Conservation (phyloP, 2,329 filamentous ascomycete species). For the Nothophaeocryptopus gaeumannii region DNA sequence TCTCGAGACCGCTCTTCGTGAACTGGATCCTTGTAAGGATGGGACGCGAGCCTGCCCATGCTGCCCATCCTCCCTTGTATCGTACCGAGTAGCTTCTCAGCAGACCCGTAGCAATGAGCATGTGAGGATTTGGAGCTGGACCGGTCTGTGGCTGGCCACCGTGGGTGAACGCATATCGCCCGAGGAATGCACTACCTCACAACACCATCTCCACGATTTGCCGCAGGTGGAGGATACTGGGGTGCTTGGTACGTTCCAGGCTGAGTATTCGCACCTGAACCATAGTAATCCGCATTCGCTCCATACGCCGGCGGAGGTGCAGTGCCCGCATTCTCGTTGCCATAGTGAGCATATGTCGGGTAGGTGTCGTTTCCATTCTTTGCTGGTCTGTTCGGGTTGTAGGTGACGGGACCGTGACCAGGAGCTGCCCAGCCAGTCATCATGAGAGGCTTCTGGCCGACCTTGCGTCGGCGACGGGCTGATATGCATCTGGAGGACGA, state of each 20-base stretch:
- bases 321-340: not conserved
- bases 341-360: not conserved
- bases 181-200: not conserved
- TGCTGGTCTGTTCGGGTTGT: slow-evolving; percentile 7
- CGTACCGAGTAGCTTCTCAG: no score
- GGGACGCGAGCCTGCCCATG: no score
- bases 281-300: not conserved
- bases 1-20: no score
- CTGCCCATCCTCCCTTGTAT: no score
- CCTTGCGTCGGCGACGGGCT: slow-evolving; percentile 14
- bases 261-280: not conserved
- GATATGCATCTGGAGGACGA: slow-evolving; percentile 12
- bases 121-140: no score
- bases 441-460: slow-evolving; percentile 15
- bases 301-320: slow-evolving; percentile 4
- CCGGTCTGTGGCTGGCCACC: no score
- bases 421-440: slow-evolving; percentile 20
- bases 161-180: no score
- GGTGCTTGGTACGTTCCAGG: slow-evolving; percentile 16
- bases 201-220: slow-evolving; percentile 4
- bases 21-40: no score
- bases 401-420: slow-evolving; percentile 2
- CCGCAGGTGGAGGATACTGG: slow-evolving; percentile 13
- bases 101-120: no score
- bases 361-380: not conserved